Evolutionary conservation across 2,329 filamentous ascomycete species (phyloP).

Genomic region (Scorias spongiosa): DNA sequence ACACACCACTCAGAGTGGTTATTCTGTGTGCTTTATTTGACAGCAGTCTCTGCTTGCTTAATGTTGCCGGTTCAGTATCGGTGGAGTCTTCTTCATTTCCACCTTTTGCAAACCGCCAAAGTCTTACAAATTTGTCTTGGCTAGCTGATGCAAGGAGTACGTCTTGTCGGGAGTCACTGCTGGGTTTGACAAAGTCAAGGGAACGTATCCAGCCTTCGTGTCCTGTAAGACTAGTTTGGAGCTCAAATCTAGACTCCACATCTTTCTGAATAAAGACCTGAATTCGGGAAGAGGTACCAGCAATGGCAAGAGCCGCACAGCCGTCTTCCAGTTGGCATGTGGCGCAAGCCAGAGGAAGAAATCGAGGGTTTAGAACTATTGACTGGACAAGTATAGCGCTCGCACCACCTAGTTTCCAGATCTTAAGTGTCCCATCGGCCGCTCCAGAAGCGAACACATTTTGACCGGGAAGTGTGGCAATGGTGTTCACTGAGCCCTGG

Average conservation of each 20-base stretch:
- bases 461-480: conserved; percentile 31
- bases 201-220: conserved; percentile 94
- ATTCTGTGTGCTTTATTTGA: conserved; percentile 84
- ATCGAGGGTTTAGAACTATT: conserved; percentile 59
- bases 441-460: conserved; percentile 42
- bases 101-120: conserved; percentile 74
- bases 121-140: conserved; percentile 90
- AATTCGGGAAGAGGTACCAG: conserved; percentile 67
- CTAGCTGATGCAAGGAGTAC: conserved; percentile 80
- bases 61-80: neutral
- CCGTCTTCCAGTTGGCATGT: conserved; percentile 42
- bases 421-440: conserved; percentile 46
- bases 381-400: conserved; percentile 41
- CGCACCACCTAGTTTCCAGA: conserved; percentile 47
- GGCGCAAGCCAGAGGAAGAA: conserved; percentile 67
- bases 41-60: conserved; percentile 40
- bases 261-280: conserved; percentile 57
- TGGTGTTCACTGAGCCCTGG: conserved; percentile 55
- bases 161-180: conserved; percentile 41
- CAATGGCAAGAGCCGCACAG: conserved; percentile 52
- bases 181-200: conserved; percentile 59
- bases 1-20: conserved; percentile 44
- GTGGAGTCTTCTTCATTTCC: neutral
- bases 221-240: conserved; percentile 64
- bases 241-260: conserved; percentile 40